These are phyloP conservation scores for Nannochloris sp. DNA, from an alignment of 139 green algal genomes.

Conservation along the genomic window DNA sequence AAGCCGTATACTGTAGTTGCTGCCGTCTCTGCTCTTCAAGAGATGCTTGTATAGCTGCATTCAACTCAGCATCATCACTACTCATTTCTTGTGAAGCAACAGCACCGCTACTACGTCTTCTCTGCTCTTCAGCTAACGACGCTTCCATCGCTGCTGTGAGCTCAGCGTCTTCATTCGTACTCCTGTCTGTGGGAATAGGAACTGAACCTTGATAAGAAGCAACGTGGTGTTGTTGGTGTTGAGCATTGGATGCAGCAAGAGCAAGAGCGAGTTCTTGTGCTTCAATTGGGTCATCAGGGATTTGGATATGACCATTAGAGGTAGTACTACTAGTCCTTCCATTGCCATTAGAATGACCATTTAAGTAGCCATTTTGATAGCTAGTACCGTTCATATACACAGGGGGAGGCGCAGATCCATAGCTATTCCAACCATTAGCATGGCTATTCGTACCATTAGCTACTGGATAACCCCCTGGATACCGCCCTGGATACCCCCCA, in stretches of 20 bases:
- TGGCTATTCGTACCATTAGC: too few relatives aligned
- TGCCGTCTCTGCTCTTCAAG: conserved; percentile 21
- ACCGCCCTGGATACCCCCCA: too few relatives aligned
- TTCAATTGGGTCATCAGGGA: conserved; percentile 7
- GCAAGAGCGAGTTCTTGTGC: conserved; percentile 12
- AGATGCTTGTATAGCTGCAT: conserved; percentile 2
- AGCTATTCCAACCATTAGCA: not conserved
- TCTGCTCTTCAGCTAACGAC: conserved; percentile 11
- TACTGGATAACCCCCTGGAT: too few relatives aligned
- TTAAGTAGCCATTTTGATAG: not conserved
- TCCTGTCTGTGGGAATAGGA: conserved; percentile 1
- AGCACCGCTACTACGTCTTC: not conserved
- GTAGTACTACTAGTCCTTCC: not conserved
- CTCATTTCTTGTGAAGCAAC: too few relatives aligned
- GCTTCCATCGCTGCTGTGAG: conserved; percentile 6
- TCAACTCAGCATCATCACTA: conserved; percentile 1
- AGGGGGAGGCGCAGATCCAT: not conserved
- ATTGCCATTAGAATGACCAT: not conserved
- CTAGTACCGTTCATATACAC: not conserved
- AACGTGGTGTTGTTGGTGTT: not conserved
- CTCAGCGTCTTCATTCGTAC: not conserved
- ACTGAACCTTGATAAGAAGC: too few relatives aligned
- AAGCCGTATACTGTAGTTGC: too few relatives aligned
- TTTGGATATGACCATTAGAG: not conserved
- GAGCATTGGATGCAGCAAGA: not conserved